Percentiles rank a stretch among this genome's conserved stretches.
phyloP scores from a whole-genome alignment of 2,329 filamentous ascomycete species.

The Cylindrodendrum hubeiense region DNA sequence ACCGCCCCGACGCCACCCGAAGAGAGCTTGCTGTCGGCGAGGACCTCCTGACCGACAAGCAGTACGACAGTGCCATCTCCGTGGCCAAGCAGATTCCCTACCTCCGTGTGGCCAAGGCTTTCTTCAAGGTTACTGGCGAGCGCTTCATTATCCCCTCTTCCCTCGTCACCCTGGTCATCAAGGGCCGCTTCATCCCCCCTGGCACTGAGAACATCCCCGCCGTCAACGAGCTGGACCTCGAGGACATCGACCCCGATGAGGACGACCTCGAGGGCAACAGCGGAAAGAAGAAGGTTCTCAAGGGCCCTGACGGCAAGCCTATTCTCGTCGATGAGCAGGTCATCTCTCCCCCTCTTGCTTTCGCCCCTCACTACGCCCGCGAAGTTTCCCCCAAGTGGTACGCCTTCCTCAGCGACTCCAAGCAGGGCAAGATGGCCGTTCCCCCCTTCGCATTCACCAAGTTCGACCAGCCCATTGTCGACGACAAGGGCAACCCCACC shows the following conservation, averaged over 20 bases:
- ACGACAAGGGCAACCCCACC: conserved; percentile 84
- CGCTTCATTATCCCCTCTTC: conserved; percentile 92
- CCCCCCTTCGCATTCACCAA: conserved; percentile 95
- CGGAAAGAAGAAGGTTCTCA: conserved; percentile 77
- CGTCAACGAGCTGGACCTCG: conserved; percentile 82
- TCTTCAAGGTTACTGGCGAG: conserved; percentile 98
- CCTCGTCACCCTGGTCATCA: conserved; percentile 93
- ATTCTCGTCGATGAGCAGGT: conserved; percentile 70
- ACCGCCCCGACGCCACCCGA: conserved; percentile 80
- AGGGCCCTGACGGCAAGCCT: conserved; percentile 70
- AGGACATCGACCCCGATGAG: conserved; percentile 93
- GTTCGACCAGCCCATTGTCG: conserved; percentile 91
- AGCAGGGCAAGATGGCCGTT: conserved; percentile 95
- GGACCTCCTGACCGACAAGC: conserved; percentile 76
- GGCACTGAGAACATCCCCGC: conserved; percentile 81
- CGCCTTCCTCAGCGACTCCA: conserved; percentile 92
- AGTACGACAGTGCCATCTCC: conserved; percentile 81
- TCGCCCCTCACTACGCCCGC: conserved; percentile 90
- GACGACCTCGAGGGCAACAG: conserved; percentile 89
- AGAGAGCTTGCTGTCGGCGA: conserved; percentile 78
- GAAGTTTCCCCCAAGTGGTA: conserved; percentile 94
- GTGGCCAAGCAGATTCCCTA: conserved; percentile 88
- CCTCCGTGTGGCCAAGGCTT: conserved; percentile 88
- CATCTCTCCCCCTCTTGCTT: conserved; percentile 85
- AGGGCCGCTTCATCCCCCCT: conserved; percentile 92